Conservation (phyloP, 441 rosid species). For the Lepidium campestre region DNA sequence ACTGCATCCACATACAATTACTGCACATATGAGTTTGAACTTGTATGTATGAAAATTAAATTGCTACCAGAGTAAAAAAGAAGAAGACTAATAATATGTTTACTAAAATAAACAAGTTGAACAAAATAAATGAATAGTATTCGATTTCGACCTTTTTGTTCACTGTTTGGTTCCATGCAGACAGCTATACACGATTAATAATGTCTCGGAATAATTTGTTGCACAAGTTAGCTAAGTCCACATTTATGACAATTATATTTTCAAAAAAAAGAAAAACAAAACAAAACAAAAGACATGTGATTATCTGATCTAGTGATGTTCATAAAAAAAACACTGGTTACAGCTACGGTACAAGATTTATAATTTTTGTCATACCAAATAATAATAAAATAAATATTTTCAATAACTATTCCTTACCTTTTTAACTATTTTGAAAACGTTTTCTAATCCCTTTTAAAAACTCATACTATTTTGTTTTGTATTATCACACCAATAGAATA, state of each 20-base stretch:
- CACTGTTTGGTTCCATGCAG: conserved; percentile 9
- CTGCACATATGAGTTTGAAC: conserved; percentile 3
- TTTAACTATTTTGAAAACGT: too few relatives aligned
- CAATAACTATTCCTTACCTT: too few relatives aligned
- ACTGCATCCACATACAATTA: conserved; percentile 32
- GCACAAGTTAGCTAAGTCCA: conserved; percentile 24
- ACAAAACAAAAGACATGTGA: not conserved
- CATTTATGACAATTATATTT: conserved; percentile 20
- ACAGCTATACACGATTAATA: conserved; percentile 26
- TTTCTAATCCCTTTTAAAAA: too few relatives aligned
- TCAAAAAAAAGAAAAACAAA: not conserved
- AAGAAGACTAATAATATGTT: not conserved
- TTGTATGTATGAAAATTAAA: not conserved
- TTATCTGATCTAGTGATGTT: conserved; percentile 3
- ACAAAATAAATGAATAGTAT: not conserved
- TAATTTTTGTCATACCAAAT: too few relatives aligned
- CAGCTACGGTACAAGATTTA: too few relatives aligned
- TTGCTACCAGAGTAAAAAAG: not conserved
- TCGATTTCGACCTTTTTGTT: conserved; percentile 3
- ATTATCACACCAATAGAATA: too few relatives aligned
- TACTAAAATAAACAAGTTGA: not conserved
- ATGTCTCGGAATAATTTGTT: conserved; percentile 21
- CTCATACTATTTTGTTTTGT: too few relatives aligned
- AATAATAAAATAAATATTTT: too few relatives aligned
- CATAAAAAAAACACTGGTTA: not conserved